Conservation (phyloP, 305 asterid species). For the Fraxinus dipetala region DNA sequence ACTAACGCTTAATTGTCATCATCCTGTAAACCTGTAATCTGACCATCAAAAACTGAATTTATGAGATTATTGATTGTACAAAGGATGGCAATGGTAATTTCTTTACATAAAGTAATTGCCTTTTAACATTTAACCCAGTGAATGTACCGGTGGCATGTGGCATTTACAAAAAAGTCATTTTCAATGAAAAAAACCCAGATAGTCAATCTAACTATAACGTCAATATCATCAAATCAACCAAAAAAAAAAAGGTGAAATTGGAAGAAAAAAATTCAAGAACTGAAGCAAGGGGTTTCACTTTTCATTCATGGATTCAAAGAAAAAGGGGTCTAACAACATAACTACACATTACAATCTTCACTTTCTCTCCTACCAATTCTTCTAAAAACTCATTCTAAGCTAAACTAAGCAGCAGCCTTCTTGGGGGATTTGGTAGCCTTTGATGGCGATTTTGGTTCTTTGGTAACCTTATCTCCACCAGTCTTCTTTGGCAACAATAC, state of each 20-base stretch:
- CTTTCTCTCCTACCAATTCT: not conserved
- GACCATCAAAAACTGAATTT: not conserved
- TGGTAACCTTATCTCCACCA: constrained; percentile 5
- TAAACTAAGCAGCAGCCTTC: constrained; percentile 43
- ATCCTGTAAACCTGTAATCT: not conserved
- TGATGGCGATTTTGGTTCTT: constrained; percentile 56
- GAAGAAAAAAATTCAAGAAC: not conserved
- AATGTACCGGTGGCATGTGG: not conserved
- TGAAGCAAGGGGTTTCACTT: not conserved
- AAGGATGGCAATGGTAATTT: not conserved
- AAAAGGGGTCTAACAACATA: not conserved
- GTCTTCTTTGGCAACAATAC: constrained; percentile 16
- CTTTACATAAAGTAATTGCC: too few species aligned
- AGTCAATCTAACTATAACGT: not conserved
- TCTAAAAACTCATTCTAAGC: not conserved
- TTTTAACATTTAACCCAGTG: not conserved
- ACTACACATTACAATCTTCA: not conserved
- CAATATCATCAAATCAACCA: not conserved
- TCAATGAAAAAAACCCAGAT: not conserved
- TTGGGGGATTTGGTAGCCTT: constrained; percentile 58
- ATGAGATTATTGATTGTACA: too few species aligned
- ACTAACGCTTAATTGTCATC: not conserved
- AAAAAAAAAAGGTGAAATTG: not conserved
- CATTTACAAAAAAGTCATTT: not conserved
- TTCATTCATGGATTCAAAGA: constrained; percentile 4